These are phyloP conservation scores for Allomyces javanicus DNA, from an alignment of 192 early-diverging fungal genomes.

Conservation along the genomic window DNA sequence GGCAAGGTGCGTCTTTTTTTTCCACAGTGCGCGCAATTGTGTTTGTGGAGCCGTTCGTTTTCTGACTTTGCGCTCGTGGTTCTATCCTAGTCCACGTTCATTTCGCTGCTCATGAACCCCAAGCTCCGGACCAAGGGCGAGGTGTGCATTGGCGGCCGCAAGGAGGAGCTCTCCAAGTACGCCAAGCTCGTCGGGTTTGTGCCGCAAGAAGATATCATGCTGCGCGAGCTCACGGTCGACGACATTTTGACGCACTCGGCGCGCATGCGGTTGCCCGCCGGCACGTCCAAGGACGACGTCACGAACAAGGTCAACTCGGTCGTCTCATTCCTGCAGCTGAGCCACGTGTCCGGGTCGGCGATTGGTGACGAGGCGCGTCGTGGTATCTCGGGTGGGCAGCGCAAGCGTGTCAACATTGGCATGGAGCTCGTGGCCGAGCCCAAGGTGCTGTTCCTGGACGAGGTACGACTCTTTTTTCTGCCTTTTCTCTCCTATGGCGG, in stretches of 20 bases:
- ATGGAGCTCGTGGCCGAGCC: slow-evolving; percentile 44
- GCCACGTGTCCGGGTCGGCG: slow-evolving; percentile 23
- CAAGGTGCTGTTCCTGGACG: slow-evolving; percentile 44
- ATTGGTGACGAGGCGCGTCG: slow-evolving; percentile 42
- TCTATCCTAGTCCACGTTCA: slow-evolving; percentile 22
- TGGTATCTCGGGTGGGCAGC: slow-evolving; percentile 51
- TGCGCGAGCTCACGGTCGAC: slow-evolving; percentile 42
- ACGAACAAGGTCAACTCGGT: slow-evolving; percentile 36
- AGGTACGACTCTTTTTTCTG: slow-evolving; percentile 3
- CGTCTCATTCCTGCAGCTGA: slow-evolving; percentile 31
- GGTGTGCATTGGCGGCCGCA: slow-evolving; percentile 33
- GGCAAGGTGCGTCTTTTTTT: slow-evolving; percentile 13
- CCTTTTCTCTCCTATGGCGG: too few species aligned
- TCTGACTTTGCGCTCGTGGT: neutral
- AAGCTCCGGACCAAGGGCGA: slow-evolving; percentile 25
- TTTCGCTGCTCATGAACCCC: slow-evolving; percentile 43
- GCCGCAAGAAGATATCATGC: slow-evolving; percentile 44
- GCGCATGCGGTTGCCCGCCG: slow-evolving; percentile 35
- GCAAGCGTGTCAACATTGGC: slow-evolving; percentile 59
- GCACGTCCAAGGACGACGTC: slow-evolving; percentile 10
- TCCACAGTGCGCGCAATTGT: too few species aligned
- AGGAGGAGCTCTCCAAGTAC: slow-evolving; percentile 35
- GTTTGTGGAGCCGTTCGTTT: too few species aligned
- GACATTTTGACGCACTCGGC: slow-evolving; percentile 48
- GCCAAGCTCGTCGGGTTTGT: slow-evolving; percentile 52